phyloP scores from a whole-genome alignment of 306 rosid genomes.

The Trifolium fragiferum region DNA sequence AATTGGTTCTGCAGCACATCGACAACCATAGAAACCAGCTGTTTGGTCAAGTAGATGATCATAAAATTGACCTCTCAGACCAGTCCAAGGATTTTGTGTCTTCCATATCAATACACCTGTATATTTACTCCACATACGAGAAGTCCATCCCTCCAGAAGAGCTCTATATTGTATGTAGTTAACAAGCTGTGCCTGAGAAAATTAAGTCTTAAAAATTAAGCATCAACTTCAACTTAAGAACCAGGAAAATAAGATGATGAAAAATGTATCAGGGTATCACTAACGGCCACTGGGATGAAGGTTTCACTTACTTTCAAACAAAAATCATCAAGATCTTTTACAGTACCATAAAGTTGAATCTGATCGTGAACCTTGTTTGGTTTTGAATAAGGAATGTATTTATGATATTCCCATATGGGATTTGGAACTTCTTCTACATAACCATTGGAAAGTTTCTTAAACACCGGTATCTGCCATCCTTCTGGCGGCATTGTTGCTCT shows the following conservation, averaged over 20 bases:
- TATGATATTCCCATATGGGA: conserved; percentile 95
- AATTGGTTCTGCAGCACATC: conserved; percentile 86
- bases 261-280: conserved; percentile 28
- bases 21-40: conserved; percentile 94
- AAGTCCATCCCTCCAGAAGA: conserved; percentile 90
- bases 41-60: conserved; percentile 95
- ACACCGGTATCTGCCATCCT: conserved; percentile 89
- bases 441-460: conserved; percentile 66
- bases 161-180: conserved; percentile 92
- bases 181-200: conserved; percentile 85
- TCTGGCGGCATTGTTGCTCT: conserved; percentile 90
- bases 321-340: conserved; percentile 88
- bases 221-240: conserved; percentile 38
- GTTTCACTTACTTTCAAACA: conserved; percentile 71
- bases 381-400: conserved; percentile 89
- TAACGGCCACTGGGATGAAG: conserved; percentile 28
- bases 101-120: conserved; percentile 96
- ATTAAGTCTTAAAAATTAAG: conserved; percentile 28
- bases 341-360: conserved; percentile 79
- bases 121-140: conserved; percentile 92
- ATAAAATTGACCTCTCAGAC: conserved; percentile 96
- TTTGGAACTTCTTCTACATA: conserved; percentile 85
- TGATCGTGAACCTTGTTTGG: conserved; percentile 83
- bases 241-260: background rate
- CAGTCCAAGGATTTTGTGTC: conserved; percentile 98